These are phyloP conservation scores for Circinella umbellata DNA, from an alignment of 371 early-diverging fungal species.

Conservation along the genomic window DNA sequence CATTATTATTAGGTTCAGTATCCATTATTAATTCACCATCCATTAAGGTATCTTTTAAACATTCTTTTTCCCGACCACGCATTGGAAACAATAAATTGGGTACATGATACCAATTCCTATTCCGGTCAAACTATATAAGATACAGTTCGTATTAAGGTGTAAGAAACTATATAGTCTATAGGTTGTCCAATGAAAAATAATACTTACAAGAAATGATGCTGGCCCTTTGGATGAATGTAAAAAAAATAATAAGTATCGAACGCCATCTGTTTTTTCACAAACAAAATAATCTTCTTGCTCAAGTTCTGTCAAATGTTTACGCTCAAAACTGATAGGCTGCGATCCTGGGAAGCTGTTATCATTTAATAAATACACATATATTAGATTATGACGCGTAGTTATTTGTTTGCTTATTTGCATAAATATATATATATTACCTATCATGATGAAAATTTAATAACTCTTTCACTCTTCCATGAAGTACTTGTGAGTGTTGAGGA, in stretches of 20 bases:
- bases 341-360: conserved; percentile 82
- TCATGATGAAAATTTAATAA: conserved; percentile 42
- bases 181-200: neutral
- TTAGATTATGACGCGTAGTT: neutral
- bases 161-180: neutral
- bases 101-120: conserved; percentile 67
- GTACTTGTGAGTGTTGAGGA: conserved; percentile 46
- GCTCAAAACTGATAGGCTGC: conserved; percentile 83
- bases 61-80: conserved; percentile 58
- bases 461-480: conserved; percentile 48
- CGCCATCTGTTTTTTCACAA: conserved; percentile 90
- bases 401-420: neutral
- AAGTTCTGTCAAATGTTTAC: conserved; percentile 67
- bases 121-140: conserved; percentile 71
- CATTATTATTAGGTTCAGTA: conserved; percentile 7
- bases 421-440: conserved; percentile 29
- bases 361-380: neutral
- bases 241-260: conserved; percentile 76
- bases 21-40: conserved; percentile 82
- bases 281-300: conserved; percentile 86
- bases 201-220: conserved; percentile 66
- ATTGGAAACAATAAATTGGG: conserved; percentile 65
- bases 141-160: neutral
- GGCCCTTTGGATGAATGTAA: conserved; percentile 59
- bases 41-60: conserved; percentile 73